Conservation (phyloP, 805 yeast species). For the Candida glaebosa region DNA sequence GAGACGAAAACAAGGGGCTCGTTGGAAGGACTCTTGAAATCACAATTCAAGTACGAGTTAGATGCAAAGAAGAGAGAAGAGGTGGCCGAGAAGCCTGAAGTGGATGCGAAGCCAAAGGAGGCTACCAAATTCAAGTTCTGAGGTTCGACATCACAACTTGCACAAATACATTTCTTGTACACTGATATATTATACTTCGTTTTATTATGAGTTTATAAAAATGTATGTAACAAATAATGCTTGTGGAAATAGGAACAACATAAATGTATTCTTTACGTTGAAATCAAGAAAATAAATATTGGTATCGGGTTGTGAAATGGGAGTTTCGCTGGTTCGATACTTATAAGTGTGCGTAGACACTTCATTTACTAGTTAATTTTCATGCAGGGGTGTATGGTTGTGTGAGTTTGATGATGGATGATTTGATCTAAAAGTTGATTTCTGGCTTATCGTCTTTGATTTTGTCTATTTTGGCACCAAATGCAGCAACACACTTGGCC, state of each 20-base stretch:
- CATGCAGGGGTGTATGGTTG: conserved; percentile 3
- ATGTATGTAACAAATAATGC: conserved; percentile 7
- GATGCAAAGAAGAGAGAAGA: conserved; percentile 5
- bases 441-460: conserved; percentile 46
- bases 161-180: no score
- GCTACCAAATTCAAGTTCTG: conserved; percentile 11
- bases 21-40: conserved; percentile 6
- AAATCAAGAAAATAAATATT: conserved; percentile 5
- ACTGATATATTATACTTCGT: conserved; percentile 1
- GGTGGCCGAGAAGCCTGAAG: not conserved
- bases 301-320: not conserved
- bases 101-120: not conserved
- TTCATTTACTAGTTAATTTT: conserved; percentile 5
- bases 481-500: conserved; percentile 79
- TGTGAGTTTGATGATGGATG: not conserved
- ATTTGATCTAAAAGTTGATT: conserved; percentile 25
- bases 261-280: conserved; percentile 2
- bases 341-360: conserved; percentile 2
- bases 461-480: conserved; percentile 65
- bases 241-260: conserved; percentile 7
- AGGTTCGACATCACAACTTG: no score
- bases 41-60: conserved; percentile 4
- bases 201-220: conserved; percentile 5
- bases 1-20: conserved; percentile 10
- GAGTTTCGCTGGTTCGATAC: not conserved